A percentile compares a stretch with the other conserved stretches of the same genome.
These are phyloP conservation scores for Pterocarpus macrocarpus DNA, from an alignment of 306 rosid species.

Conservation along the genomic window DNA sequence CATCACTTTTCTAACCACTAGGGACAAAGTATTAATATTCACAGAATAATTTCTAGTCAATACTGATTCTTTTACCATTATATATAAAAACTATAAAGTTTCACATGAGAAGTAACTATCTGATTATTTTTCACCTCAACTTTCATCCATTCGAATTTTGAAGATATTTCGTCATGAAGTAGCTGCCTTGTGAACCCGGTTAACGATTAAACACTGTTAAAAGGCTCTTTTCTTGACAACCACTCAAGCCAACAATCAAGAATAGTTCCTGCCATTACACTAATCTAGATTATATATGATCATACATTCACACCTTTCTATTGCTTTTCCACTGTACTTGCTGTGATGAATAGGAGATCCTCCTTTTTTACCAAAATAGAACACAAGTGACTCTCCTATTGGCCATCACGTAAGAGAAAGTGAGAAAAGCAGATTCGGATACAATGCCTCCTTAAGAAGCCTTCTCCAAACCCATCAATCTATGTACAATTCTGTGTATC, in stretches of 20 bases:
- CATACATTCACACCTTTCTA: not conserved
- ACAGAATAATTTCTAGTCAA: not conserved
- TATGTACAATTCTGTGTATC: conserved; percentile 3
- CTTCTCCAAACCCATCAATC: conserved; percentile 29
- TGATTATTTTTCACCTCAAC: not conserved
- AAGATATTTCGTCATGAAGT: too few relatives aligned
- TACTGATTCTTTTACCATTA: too few relatives aligned
- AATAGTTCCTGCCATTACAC: not conserved
- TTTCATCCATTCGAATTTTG: not conserved
- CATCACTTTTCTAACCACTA: not conserved
- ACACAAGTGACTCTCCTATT: not conserved
- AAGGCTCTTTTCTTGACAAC: not conserved
- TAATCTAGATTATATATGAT: not conserved
- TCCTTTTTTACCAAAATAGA: not conserved
- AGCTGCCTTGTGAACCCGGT: not conserved
- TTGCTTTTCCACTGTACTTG: not conserved
- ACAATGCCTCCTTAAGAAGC: conserved; percentile 34
- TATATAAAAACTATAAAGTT: too few relatives aligned
- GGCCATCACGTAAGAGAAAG: not conserved
- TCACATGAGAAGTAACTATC: not conserved
- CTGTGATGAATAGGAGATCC: not conserved
- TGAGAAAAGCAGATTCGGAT: conserved; percentile 6
- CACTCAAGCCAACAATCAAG: not conserved
- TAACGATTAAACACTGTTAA: not conserved
- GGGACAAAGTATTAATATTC: not conserved